A percentile compares a stretch with the other conserved stretches of the same genome.
phyloP scores from a whole-genome alignment of 306 rosid species.

The Clitoria ternatea region DNA sequence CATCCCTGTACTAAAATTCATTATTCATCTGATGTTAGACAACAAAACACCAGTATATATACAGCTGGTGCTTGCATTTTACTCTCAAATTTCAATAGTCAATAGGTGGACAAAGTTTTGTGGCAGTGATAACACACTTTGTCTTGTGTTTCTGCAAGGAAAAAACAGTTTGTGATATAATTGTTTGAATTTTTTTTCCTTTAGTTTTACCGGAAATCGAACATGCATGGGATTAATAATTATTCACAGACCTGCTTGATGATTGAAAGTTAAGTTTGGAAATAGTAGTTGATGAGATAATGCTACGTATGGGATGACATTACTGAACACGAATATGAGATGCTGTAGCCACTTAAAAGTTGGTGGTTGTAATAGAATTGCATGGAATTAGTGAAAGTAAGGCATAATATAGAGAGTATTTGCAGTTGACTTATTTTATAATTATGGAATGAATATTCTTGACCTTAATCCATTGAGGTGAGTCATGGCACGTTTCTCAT shows the following conservation, averaged over 20 bases:
- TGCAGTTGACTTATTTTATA: slow-evolving; percentile 24
- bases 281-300: neutral
- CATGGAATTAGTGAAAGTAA: slow-evolving; percentile 15
- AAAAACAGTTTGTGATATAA: neutral
- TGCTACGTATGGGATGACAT: neutral
- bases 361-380: slow-evolving; percentile 19
- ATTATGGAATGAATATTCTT: slow-evolving; percentile 24
- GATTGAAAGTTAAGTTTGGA: too few species aligned
- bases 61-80: neutral
- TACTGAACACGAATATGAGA: neutral
- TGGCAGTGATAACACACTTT: neutral
- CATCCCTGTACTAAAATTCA: neutral
- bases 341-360: slow-evolving; percentile 26
- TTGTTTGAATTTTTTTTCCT: too few species aligned
- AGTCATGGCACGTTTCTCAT: slow-evolving; percentile 23
- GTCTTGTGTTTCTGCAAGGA: neutral
- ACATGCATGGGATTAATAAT: too few species aligned
- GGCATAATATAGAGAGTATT: slow-evolving; percentile 2
- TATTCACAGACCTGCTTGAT: too few species aligned
- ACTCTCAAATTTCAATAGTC: neutral
- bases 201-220: too few species aligned
- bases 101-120: neutral
- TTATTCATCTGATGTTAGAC: neutral
- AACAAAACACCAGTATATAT: neutral
- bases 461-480: neutral